Evolutionary conservation across 2,329 filamentous ascomycete genomes (phyloP).

Genomic region (Uncinocarpus reesii): DNA sequence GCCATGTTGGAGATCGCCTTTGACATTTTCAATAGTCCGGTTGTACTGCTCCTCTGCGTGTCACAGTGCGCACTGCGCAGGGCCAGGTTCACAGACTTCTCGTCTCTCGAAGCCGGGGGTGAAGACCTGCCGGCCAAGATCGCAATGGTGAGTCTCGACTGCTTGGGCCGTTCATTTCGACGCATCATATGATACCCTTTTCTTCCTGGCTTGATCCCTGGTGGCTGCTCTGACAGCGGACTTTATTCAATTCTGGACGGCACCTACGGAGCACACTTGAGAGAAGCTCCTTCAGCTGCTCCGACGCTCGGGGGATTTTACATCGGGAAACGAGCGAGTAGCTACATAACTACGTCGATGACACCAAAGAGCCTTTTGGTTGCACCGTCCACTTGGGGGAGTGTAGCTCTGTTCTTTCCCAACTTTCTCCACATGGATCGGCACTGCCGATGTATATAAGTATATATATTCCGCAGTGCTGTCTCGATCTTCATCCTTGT

Average conservation of each 20-base stretch:
- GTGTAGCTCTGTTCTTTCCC: slow-evolving; percentile 4
- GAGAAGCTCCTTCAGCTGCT: too few species aligned
- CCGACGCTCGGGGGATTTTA: too few species aligned
- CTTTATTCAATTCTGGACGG: too few species aligned
- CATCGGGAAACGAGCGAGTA: too few species aligned
- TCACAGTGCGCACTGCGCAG: not conserved
- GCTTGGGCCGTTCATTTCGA: not conserved
- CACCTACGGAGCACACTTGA: too few species aligned
- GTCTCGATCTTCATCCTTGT: not conserved
- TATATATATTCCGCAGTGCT: too few species aligned
- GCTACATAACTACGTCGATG: too few species aligned
- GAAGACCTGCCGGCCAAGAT: not conserved
- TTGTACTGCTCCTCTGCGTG: not conserved
- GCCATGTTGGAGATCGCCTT: not conserved
- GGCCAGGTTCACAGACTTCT: not conserved
- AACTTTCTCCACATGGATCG: slow-evolving; percentile 7
- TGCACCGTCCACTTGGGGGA: not conserved
- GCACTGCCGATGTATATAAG: not conserved
- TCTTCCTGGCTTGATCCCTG: slow-evolving; percentile 2
- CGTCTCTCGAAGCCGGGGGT: not conserved
- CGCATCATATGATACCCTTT: not conserved
- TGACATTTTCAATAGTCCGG: not conserved
- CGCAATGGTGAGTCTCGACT: not conserved
- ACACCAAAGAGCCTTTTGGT: not conserved
- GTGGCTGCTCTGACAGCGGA: not conserved